Evolutionary conservation across 1,284 basidiomycete species (phyloP).

Genomic region (Agroathelia rolfsii): DNA sequence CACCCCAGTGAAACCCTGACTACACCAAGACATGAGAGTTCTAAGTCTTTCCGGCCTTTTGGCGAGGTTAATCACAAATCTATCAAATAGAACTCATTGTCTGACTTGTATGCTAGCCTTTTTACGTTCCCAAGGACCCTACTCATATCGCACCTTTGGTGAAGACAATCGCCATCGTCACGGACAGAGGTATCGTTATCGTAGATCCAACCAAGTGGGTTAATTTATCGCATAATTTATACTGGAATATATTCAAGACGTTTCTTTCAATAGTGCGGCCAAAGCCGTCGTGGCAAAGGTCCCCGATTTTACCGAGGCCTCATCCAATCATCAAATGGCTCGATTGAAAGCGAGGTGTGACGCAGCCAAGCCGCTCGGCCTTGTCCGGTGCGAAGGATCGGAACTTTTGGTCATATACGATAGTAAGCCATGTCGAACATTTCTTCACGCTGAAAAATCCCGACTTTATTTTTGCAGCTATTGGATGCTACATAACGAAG

Average conservation of each 20-base stretch:
- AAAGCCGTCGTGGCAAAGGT: slow-evolving; percentile 36
- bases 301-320: slow-evolving; percentile 48
- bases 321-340: slow-evolving; percentile 29
- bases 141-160: slow-evolving; percentile 46
- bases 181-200: slow-evolving; percentile 52
- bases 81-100: slow-evolving; percentile 5
- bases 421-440: slow-evolving; percentile 29
- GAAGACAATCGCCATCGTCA: slow-evolving; percentile 55
- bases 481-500: slow-evolving; percentile 67
- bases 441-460: neutral
- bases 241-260: slow-evolving; percentile 6
- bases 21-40: slow-evolving; percentile 20
- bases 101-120: slow-evolving; percentile 29
- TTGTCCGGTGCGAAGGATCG: slow-evolving; percentile 43
- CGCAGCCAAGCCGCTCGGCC: slow-evolving; percentile 51
- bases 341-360: slow-evolving; percentile 52
- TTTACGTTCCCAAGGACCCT: slow-evolving; percentile 60
- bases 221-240: neutral
- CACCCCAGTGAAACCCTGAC: slow-evolving; percentile 33
- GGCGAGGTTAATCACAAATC: slow-evolving; percentile 41
- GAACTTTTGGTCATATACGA: slow-evolving; percentile 69
- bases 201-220: slow-evolving; percentile 58
- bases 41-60: slow-evolving; percentile 42
- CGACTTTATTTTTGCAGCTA: slow-evolving; percentile 20
- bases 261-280: slow-evolving; percentile 24